Percentiles rank a stretch among this genome's conserved stretches.
phyloP scores from a whole-genome alignment of 352 stramenopile species.

The Globisporangium canariense region DNA sequence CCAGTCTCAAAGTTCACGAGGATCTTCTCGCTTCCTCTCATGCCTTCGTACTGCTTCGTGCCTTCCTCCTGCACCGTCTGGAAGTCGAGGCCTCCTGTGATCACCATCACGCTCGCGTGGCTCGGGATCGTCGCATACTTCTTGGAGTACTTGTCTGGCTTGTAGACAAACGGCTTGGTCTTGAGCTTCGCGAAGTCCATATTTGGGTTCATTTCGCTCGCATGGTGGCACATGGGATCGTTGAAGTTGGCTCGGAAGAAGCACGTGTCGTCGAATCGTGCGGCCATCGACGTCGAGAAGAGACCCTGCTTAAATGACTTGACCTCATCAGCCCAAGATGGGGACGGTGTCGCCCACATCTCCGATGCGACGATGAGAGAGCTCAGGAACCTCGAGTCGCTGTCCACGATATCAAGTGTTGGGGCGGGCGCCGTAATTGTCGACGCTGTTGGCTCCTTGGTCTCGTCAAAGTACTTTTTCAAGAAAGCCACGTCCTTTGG shows the following conservation, averaged over 20 bases:
- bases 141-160: conserved; percentile 31
- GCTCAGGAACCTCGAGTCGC: conserved; percentile 12
- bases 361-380: conserved; percentile 13
- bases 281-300: conserved; percentile 5
- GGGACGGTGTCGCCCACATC: conserved; percentile 19
- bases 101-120: conserved; percentile 26
- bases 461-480: not conserved
- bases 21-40: conserved; percentile 19
- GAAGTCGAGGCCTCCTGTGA: conserved; percentile 27
- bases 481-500: too few species aligned
- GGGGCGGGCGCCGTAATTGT: not conserved
- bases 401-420: not conserved
- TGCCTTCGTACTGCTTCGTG: conserved; percentile 16
- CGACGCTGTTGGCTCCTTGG: too few species aligned
- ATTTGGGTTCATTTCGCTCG: not conserved
- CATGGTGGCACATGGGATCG: conserved; percentile 12
- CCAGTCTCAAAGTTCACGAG: conserved; percentile 27
- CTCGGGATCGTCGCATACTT: conserved; percentile 19
- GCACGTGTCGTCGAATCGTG: conserved; percentile 12
- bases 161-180: conserved; percentile 23
- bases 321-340: conserved; percentile 10
- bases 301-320: conserved; percentile 4
- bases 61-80: conserved; percentile 23
- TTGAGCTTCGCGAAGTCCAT: not conserved
- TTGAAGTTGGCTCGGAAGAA: conserved; percentile 16